phyloP scores from a whole-genome alignment of 805 yeast genomes.

The Citeromyces matritensis region DNA sequence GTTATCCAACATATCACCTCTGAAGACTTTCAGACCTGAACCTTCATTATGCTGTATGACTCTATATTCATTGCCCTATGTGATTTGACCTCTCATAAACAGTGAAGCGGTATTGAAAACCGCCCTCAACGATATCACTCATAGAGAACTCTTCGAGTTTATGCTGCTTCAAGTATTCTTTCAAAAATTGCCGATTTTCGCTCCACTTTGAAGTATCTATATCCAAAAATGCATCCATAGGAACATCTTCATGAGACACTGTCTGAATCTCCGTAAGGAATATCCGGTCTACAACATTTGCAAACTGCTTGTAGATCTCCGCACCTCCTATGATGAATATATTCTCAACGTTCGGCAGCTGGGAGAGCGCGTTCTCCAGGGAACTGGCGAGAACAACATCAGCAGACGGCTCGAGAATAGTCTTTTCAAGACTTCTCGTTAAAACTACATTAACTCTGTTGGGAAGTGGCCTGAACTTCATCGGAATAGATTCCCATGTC shows the following conservation, averaged over 20 bases:
- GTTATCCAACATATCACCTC: too few species aligned
- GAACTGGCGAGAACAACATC: constrained; percentile 18
- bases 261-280: constrained; percentile 57
- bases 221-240: constrained; percentile 61
- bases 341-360: constrained; percentile 27
- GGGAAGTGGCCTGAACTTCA: constrained; percentile 68
- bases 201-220: constrained; percentile 20
- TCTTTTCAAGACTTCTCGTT: constrained; percentile 26
- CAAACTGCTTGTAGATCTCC: constrained; percentile 49
- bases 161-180: constrained; percentile 22
- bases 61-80: too few species aligned
- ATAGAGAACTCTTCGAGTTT: constrained; percentile 11
- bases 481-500: constrained; percentile 92
- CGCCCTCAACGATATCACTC: constrained; percentile 18
- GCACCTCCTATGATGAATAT: constrained; percentile 90
- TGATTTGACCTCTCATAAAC: too few species aligned
- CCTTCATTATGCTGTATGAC: too few species aligned
- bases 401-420: constrained; percentile 4
- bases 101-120: constrained; percentile 41
- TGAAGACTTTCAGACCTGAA: too few species aligned
- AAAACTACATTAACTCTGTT: constrained; percentile 64
- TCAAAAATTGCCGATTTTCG: constrained; percentile 20
- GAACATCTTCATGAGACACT: constrained; percentile 15
- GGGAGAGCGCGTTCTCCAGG: constrained; percentile 23
- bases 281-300: constrained; percentile 28